Base-by-base conservation (phyloP, 2,329 filamentous ascomycete genomes). In the Colletotrichum sp. region DNA sequence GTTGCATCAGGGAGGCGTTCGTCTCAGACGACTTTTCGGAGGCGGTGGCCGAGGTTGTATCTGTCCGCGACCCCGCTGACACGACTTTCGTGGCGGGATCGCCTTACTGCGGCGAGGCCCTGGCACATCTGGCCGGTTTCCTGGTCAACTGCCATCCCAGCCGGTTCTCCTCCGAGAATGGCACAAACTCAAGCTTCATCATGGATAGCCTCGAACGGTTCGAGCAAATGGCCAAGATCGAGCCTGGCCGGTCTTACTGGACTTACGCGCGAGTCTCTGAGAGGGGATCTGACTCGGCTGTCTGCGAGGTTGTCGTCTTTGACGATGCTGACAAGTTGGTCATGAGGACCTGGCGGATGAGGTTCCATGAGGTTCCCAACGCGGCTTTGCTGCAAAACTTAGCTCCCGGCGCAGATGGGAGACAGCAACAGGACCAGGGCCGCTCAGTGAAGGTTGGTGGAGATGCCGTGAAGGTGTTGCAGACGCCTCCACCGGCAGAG, bases 1-100 rank as follows among this genome's bases (percentile, higher is more conserved):
- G 32, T 8, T 65, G 44, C 44, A n/a, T 66, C 44, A 9, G 21
- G 10, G 69, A 66, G 21, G 69, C n/a, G 5, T 66, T 39, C 16
- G 18, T 72, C 49, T 72, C 69, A 4, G 62, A 60, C 13, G 69
- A 66, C 49, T 72, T 72, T 16, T 21, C 28, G 8, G 69, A 72
- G 32, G 69, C 69, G 9, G 69, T 30, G 6, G 69, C 69, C 5
- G 62, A 72, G 30, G 39, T 72, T 8, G 30, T 59, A 10, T 49
- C 28, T 8, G 24, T 4, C 2, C 39, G 8, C 10, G 60, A 72
- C n/a, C 69, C 69, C 7, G 24, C 21, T 13, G 49, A 16, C 12
- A 5, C 12, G n/a, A 24, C 30, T 6, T 72, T 59, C 32, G 6
- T 60, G 55, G 67, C 60, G 13, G 44, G n/a, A 13, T 72, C 69